These are phyloP conservation scores for Allium cepa DNA, from an alignment of 106 monocot genomes.

Conservation along the genomic window DNA sequence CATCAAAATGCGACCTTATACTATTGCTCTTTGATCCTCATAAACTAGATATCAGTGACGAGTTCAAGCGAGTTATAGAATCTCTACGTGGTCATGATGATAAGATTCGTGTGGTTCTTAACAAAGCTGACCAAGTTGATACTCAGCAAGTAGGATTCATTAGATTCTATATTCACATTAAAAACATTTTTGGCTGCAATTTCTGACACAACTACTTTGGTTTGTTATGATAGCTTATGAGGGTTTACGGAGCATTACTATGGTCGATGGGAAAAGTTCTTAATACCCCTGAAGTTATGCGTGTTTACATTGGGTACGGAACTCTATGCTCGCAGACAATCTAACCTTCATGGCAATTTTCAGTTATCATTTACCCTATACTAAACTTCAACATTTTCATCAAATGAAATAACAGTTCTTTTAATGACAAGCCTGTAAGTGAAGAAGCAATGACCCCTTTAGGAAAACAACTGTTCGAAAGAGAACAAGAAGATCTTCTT, in stretches of 20 bases:
- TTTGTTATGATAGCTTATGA: slow-evolving; percentile 65
- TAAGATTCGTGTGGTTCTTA: slow-evolving; percentile 90
- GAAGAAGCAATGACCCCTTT: slow-evolving; percentile 57
- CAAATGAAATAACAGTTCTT: slow-evolving; percentile 42
- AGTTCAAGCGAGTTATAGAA: slow-evolving; percentile 88
- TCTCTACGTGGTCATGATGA: slow-evolving; percentile 90
- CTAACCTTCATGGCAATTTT: too few relatives aligned
- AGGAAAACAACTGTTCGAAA: slow-evolving; percentile 86
- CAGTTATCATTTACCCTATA: neutral
- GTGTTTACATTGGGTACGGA: slow-evolving; percentile 86
- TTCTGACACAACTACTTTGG: neutral
- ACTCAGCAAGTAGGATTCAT: slow-evolving; percentile 64
- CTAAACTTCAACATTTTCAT: neutral
- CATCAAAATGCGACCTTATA: slow-evolving; percentile 88
- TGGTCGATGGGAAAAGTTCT: slow-evolving; percentile 98
- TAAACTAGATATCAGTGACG: slow-evolving; percentile 95
- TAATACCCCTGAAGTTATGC: slow-evolving; percentile 92
- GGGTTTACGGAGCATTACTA: slow-evolving; percentile 92
- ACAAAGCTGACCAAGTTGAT: slow-evolving; percentile 92
- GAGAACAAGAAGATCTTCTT: slow-evolving; percentile 92
- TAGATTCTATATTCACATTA: neutral
- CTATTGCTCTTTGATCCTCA: slow-evolving; percentile 94
- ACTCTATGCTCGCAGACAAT: neutral
- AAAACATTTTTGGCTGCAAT: neutral
- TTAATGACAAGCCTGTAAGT: slow-evolving; percentile 79